These are phyloP conservation scores for Ascochyta pisi DNA, from an alignment of 2,329 filamentous ascomycete genomes.

Conservation along the genomic window DNA sequence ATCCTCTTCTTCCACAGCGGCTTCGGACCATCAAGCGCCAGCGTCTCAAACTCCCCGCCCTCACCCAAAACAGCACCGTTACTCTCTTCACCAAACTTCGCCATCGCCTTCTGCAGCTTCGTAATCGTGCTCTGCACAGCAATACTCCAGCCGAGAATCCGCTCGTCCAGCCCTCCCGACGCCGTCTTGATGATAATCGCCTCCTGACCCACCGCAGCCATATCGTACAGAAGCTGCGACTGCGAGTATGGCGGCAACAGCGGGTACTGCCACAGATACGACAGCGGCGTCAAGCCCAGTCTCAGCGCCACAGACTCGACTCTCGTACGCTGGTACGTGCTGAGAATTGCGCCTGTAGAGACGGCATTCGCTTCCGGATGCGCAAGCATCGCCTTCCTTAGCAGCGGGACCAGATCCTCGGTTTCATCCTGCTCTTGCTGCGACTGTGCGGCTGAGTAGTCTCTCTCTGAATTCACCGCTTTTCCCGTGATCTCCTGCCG, in stretches of 20 bases:
- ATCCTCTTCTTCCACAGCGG: slow-evolving; percentile 77
- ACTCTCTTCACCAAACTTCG: slow-evolving; percentile 70
- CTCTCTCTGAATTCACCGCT: slow-evolving; percentile 72
- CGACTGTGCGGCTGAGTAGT: slow-evolving; percentile 62
- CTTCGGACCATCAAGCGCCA: slow-evolving; percentile 80
- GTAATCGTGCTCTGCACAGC: slow-evolving; percentile 60
- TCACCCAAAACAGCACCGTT: slow-evolving; percentile 83
- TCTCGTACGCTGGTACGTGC: slow-evolving; percentile 94
- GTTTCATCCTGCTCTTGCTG: slow-evolving; percentile 72
- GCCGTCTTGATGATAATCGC: slow-evolving; percentile 96
- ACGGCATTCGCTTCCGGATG: slow-evolving; percentile 87
- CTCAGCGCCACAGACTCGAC: slow-evolving; percentile 90
- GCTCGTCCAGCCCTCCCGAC: slow-evolving; percentile 83
- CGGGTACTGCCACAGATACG: slow-evolving; percentile 93
- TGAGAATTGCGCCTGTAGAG: slow-evolving; percentile 89
- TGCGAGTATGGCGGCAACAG: slow-evolving; percentile 64
- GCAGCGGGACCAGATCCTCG: slow-evolving; percentile 80
- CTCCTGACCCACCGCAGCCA: slow-evolving; percentile 78
- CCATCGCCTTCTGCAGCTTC: slow-evolving; percentile 62
- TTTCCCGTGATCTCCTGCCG: slow-evolving; percentile 76
- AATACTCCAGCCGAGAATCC: slow-evolving; percentile 81
- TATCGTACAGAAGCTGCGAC: slow-evolving; percentile 74
- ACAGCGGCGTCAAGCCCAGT: slow-evolving; percentile 80
- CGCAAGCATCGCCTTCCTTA: slow-evolving; percentile 68
- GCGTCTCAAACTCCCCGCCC: slow-evolving; percentile 94